Evolutionary conservation across 2,329 filamentous ascomycete species (phyloP).

Genomic region (Aspergillus amoenus): DNA sequence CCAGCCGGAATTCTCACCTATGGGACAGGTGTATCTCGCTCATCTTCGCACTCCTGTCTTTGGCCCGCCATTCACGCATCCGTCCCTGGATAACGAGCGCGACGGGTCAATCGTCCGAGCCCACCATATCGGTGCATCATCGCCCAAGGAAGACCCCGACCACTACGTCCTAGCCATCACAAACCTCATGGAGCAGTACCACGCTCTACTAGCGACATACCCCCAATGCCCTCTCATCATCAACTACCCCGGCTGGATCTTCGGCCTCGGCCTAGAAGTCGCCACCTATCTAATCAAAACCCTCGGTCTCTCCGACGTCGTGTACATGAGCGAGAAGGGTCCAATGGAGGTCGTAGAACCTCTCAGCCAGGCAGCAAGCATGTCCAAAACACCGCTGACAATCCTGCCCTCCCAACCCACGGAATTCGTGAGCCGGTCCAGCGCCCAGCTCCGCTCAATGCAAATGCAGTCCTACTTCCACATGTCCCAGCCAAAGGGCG

Average conservation of each 20-base stretch:
- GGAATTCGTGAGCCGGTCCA: conserved; percentile 47
- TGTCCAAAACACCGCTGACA: conserved; percentile 40
- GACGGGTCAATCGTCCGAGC: conserved; percentile 46
- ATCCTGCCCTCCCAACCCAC: conserved; percentile 48
- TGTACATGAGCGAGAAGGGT: conserved; percentile 55
- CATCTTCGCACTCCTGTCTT: conserved; percentile 53
- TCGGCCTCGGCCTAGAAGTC: conserved; percentile 51
- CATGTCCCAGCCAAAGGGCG: conserved; percentile 29
- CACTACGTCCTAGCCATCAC: conserved; percentile 55
- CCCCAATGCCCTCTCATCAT: conserved; percentile 53
- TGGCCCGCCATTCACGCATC: conserved; percentile 58
- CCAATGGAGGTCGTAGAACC: conserved; percentile 43
- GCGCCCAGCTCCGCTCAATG: conserved; percentile 56
- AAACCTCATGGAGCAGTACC: conserved; percentile 54
- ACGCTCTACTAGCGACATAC: conserved; percentile 39
- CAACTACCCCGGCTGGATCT: conserved; percentile 59
- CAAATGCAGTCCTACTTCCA: conserved; percentile 64
- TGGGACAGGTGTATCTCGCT: conserved; percentile 59
- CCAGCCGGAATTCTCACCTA: conserved; percentile 59
- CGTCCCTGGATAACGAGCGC: conserved; percentile 34
- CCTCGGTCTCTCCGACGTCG: conserved; percentile 51
- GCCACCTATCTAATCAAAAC: conserved; percentile 48
- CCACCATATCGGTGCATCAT: conserved; percentile 55
- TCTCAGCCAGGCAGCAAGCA: conserved; percentile 40
- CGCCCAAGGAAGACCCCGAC: conserved; percentile 56